Evolutionary conservation across 305 asterid species (phyloP).

Genomic region (Fraxinus sp.): DNA sequence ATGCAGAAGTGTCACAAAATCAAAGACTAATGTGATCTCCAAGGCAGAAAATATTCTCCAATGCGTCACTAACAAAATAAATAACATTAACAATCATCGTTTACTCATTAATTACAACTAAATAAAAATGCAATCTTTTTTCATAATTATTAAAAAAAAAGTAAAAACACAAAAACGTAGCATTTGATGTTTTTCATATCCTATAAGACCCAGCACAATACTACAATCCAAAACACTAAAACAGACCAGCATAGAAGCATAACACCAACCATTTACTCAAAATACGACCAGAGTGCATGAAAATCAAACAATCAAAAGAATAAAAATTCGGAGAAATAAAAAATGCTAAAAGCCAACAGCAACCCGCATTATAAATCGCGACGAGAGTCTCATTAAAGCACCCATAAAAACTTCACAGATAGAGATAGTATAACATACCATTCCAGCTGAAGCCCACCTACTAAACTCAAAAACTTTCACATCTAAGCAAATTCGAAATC

Average conservation of each 20-base stretch:
- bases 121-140: conserved; percentile 6
- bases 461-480: conserved; percentile 18
- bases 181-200: conserved; percentile 18
- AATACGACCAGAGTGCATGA: neutral
- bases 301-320: neutral
- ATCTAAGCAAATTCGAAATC: conserved; percentile 22
- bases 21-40: neutral
- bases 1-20: neutral
- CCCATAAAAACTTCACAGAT: conserved; percentile 6
- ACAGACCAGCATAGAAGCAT: neutral
- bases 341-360: conserved; percentile 5
- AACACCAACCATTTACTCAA: conserved; percentile 3
- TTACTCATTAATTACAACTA: neutral
- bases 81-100: neutral
- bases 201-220: conserved; percentile 11
- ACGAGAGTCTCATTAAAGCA: conserved; percentile 19
- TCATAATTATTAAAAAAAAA: neutral
- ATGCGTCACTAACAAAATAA: neutral
- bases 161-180: neutral
- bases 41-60: neutral
- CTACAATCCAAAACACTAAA: conserved; percentile 21
- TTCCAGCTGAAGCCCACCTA: conserved; percentile 17
- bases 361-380: conserved; percentile 39
- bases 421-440: conserved; percentile 21
- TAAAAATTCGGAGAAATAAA: neutral